A percentile compares a stretch with the other conserved stretches of the same genome.
These are phyloP conservation scores for Biancaea sappan DNA, from an alignment of 306 rosid genomes.

Conservation along the genomic window DNA sequence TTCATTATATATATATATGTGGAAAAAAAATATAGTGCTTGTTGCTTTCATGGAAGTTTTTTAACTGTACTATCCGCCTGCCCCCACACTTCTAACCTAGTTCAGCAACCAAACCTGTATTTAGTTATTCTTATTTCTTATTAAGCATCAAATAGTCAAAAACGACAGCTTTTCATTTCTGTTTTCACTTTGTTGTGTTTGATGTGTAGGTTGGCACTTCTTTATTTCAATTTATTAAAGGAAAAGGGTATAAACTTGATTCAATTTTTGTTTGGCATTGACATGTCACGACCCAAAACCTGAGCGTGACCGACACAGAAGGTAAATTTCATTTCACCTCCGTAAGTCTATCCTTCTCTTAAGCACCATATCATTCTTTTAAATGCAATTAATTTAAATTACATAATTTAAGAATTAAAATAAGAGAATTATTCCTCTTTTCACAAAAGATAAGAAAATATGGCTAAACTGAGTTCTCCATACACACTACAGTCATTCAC, in stretches of 20 bases:
- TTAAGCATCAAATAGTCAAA: neutral
- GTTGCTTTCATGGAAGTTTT: slow-evolving; percentile 7
- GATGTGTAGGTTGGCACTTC: slow-evolving; percentile 78
- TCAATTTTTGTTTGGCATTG: slow-evolving; percentile 18
- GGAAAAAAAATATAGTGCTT: slow-evolving; percentile 20
- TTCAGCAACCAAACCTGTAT: neutral
- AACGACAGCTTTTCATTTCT: neutral
- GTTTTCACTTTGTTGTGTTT: slow-evolving; percentile 30
- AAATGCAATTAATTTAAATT: too few species aligned
- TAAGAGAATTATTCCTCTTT: too few species aligned
- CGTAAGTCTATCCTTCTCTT: too few species aligned
- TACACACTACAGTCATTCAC: too few species aligned
- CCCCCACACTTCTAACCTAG: neutral
- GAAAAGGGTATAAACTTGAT: slow-evolving; percentile 61
- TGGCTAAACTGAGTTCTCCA: too few species aligned
- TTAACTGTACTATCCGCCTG: too few species aligned
- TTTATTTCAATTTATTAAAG: slow-evolving; percentile 71
- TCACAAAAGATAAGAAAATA: too few species aligned
- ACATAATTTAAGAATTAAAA: too few species aligned
- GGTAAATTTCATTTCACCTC: too few species aligned
- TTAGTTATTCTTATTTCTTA: slow-evolving; percentile 25
- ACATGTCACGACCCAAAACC: too few species aligned
- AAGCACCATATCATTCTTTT: too few species aligned
- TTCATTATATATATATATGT: neutral
- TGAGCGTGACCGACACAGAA: too few species aligned